Conservation (phyloP, 257 asterid genomes). For the Paulownia fortunei region DNA sequence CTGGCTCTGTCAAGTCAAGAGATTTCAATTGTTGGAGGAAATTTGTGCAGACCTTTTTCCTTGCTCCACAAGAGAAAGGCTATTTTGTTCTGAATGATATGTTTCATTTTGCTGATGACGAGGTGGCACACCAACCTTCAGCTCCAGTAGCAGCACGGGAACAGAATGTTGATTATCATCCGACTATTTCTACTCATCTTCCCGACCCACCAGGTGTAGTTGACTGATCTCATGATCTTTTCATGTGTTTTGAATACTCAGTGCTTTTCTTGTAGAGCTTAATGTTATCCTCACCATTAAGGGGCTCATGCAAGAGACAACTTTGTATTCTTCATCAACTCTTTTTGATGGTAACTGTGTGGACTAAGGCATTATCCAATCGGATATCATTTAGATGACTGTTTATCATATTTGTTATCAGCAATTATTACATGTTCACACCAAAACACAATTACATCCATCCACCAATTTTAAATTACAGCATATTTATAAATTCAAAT, state of each 20-base stretch:
- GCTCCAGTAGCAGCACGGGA: slow-evolving; percentile 49
- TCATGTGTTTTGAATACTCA: neutral
- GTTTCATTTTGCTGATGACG: slow-evolving; percentile 75
- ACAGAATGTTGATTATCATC: slow-evolving; percentile 57
- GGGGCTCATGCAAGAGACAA: neutral
- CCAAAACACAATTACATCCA: neutral
- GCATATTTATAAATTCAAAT: slow-evolving; percentile 13
- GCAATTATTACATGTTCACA: neutral
- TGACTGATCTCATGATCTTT: slow-evolving; percentile 21
- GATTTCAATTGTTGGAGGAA: slow-evolving; percentile 62
- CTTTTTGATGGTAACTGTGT: slow-evolving; percentile 7
- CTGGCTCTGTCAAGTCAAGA: slow-evolving; percentile 72
- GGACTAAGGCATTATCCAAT: neutral
- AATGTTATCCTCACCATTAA: neutral
- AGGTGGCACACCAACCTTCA: slow-evolving; percentile 53
- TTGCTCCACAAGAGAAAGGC: slow-evolving; percentile 95
- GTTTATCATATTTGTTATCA: neutral
- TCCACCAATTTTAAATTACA: slow-evolving; percentile 10
- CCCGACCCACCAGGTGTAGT: slow-evolving; percentile 67
- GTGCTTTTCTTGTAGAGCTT: slow-evolving; percentile 20
- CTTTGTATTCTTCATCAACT: neutral
- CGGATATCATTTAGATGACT: neutral
- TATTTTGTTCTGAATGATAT: slow-evolving; percentile 85
- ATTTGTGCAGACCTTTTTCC: slow-evolving; percentile 86
- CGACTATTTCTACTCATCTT: slow-evolving; percentile 51